Evolutionary conservation across 352 stramenopile species (phyloP).

Genomic region (Blastocystis sp.): DNA sequence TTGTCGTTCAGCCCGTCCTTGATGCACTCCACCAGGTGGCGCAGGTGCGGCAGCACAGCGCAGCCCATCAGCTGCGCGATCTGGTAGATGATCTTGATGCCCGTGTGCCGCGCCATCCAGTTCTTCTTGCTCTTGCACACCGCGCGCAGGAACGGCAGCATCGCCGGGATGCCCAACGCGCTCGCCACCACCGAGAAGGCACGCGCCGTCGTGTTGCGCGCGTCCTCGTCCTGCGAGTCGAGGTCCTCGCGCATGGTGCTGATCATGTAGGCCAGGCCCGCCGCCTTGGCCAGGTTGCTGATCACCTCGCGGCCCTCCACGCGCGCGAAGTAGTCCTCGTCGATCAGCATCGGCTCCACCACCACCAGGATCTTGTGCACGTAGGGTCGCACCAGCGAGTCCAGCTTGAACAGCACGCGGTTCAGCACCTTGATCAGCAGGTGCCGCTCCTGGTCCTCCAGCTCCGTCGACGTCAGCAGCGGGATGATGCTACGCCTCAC

Average conservation of each 20-base stretch:
- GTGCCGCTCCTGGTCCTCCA: constrained; percentile 98
- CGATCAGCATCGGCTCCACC: constrained; percentile 97
- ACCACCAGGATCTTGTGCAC: constrained; percentile 98
- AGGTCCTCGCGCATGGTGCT: constrained; percentile 98
- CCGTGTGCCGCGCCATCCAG: constrained; percentile 96
- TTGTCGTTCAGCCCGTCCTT: constrained; percentile 94
- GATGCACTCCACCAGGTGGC: constrained; percentile 95
- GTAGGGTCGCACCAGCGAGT: constrained; percentile 95
- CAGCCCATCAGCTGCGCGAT: constrained; percentile 97
- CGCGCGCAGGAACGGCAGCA: constrained; percentile 97
- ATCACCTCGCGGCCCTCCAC: constrained; percentile 98
- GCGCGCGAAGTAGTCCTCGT: constrained; percentile 98
- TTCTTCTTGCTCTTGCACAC: constrained; percentile 95
- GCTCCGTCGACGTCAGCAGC: constrained; percentile 93
- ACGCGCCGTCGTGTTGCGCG: constrained; percentile 94
- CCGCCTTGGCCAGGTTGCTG: constrained; percentile 96
- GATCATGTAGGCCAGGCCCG: constrained; percentile 97
- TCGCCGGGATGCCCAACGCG: constrained; percentile 89
- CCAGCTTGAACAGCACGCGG: constrained; percentile 95
- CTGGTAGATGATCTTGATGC: constrained; percentile 96
- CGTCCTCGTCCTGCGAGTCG: constrained; percentile 96
- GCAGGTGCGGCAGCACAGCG: constrained; percentile 92
- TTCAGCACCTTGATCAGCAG: constrained; percentile 99
- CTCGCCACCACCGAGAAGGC: constrained; percentile 98
- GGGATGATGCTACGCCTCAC: constrained; percentile 83